Conservation (phyloP, 164 flowering plant species). For the Dillenia turbinata region DNA sequence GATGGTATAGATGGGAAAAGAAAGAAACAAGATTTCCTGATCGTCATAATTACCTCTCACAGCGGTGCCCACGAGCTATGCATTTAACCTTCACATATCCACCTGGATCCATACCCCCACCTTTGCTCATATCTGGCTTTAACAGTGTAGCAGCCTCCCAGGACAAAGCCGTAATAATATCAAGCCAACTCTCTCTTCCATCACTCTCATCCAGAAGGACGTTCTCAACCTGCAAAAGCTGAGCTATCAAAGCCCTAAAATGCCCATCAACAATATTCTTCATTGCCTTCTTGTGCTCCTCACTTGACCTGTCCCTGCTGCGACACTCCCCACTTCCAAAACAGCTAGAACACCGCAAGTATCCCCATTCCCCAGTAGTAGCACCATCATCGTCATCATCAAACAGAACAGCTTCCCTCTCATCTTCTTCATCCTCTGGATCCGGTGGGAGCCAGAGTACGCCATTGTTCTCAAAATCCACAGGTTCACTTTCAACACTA, state of each 20-base stretch:
- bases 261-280: conserved; percentile 94
- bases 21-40: too few relatives aligned
- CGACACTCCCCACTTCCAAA: conserved; percentile 83
- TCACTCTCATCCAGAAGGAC: conserved; percentile 57
- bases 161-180: conserved; percentile 82
- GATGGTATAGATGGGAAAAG: too few relatives aligned
- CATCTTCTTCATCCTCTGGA: conserved; percentile 97
- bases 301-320: conserved; percentile 60
- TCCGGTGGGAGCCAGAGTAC: conserved; percentile 96
- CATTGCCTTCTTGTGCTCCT: conserved; percentile 82
- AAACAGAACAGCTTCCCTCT: conserved; percentile 50
- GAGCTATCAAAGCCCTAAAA: conserved; percentile 93
- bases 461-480: conserved; percentile 94
- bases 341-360: conserved; percentile 57
- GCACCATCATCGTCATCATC: conserved; percentile 81
- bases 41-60: conserved; percentile 55
- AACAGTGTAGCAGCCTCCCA: conserved; percentile 96
- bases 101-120: conserved; percentile 99
- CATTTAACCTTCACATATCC: conserved; percentile 97
- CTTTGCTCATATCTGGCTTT: conserved; percentile 91
- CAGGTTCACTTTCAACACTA: conserved; percentile 57
- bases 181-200: conserved; percentile 78
- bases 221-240: conserved; percentile 88
- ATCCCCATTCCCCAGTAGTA: conserved; percentile 84
- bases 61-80: conserved; percentile 76